Evolutionary conservation across 768 basidiomycete species (phyloP), one percentile per base, ranked within the genome.

Genomic region (Amyloporia xantha): DNA sequence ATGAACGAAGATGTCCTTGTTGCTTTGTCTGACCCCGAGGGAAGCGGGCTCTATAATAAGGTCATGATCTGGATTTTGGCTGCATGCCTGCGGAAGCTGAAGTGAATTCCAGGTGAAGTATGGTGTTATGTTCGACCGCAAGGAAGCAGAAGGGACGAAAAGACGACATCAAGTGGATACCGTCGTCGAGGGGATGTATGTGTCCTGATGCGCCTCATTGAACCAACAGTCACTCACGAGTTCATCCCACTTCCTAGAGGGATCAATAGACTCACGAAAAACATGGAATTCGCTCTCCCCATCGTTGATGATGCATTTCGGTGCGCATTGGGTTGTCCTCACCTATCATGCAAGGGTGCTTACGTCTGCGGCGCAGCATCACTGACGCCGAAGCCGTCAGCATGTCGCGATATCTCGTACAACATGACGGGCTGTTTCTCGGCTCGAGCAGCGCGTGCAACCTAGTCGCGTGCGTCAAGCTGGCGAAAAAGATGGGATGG

Each of bases 371-470:
- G 30, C n/a, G 9, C 62, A 94, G 94, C 50, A 82, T 97, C 63
- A 85, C 88, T 2, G 96, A 98, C 56, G 82, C 77, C 1, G 95
- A 99, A 67, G 95, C 95, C 0, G 91, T 98, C 41, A 81, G 87
- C 6, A 98, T 98, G 95, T 87, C 93, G 1, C 82, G 94, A 9
- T 92, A 92, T 62, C 77, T 99, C 17, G 91, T 96, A 3, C 72
- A 84, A 43, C 73, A 89, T 48, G 95, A 98, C 55, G 96, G 96
- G 0, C 71, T 99, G 23, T 98, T 94, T 69, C 73, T 98, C 24
- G 96, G 96, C 12, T 97, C 94, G 0, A 95, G 91, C 51, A 94
- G 91, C 59, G 95, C 96, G 0, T 94, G 92, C 62, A 99, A 98
- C 61, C 74, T 99, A 33, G 79, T 96, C n/a, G 89, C 95, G 1